These are phyloP conservation scores for Carex pumila DNA, from an alignment of 176 grass and related monocot species.

Conservation along the genomic window DNA sequence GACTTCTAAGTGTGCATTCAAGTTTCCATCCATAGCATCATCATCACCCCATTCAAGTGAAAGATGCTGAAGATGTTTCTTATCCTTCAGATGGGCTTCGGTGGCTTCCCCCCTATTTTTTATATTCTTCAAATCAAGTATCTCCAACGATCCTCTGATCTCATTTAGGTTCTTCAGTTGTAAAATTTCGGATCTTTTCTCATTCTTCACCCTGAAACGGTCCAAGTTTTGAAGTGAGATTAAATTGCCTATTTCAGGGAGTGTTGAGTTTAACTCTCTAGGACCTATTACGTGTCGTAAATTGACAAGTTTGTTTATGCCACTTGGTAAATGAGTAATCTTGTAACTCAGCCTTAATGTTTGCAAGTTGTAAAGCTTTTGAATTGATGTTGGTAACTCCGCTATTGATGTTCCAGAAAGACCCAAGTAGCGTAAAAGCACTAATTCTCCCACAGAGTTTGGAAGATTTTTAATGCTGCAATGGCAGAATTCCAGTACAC, in stretches of 20 bases:
- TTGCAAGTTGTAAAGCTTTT: slow-evolving; percentile 7
- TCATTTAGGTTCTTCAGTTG: slow-evolving; percentile 8
- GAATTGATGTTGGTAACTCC: neutral
- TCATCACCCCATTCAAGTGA: neutral
- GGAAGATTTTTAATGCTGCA: neutral
- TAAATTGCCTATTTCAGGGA: neutral
- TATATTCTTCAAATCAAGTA: slow-evolving; percentile 4
- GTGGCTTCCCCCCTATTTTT: neutral
- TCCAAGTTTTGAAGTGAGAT: neutral
- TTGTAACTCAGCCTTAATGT: neutral
- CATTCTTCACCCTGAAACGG: neutral
- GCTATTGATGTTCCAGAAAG: neutral
- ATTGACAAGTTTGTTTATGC: neutral
- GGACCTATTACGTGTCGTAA: neutral
- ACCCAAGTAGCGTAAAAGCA: neutral
- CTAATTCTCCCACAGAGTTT: neutral
- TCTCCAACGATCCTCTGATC: neutral
- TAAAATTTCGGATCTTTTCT: slow-evolving; percentile 2
- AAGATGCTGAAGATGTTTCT: slow-evolving; percentile 1
- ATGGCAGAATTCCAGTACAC: neutral
- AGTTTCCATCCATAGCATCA: neutral
- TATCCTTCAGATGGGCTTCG: neutral
- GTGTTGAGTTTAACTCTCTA: too few relatives aligned
- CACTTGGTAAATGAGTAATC: neutral
- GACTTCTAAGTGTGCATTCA: neutral